Evolutionary conservation across 164 flowering plant genomes (phyloP).

Genomic region (Chimonanthus praecox): DNA sequence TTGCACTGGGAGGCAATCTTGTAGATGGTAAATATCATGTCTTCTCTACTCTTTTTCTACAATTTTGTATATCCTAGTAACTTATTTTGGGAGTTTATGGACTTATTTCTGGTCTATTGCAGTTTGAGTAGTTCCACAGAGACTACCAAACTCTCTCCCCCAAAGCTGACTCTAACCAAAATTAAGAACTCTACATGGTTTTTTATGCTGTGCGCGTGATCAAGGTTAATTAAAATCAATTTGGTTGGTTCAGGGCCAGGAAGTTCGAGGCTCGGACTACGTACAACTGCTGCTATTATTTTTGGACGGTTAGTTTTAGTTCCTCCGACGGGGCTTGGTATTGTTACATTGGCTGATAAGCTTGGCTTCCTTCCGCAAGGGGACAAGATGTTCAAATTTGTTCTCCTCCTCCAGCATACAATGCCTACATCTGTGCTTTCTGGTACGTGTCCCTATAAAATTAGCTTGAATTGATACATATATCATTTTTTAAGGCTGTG

Average conservation of each 20-base stretch:
- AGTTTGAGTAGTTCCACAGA: not conserved
- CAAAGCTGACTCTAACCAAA: not conserved
- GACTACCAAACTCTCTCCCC: not conserved
- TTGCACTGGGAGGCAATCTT: constrained; percentile 96
- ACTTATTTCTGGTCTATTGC: not conserved
- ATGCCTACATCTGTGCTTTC: constrained; percentile 99
- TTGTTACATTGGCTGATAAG: constrained; percentile 81
- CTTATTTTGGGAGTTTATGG: not conserved
- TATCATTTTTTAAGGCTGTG: not conserved
- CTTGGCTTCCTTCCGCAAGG: constrained; percentile 86
- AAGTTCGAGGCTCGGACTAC: constrained; percentile 77
- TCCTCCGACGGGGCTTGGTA: constrained; percentile 86
- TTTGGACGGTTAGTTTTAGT: constrained; percentile 78
- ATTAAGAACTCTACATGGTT: too few relatives aligned
- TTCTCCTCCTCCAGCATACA: constrained; percentile 87
- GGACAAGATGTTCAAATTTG: constrained; percentile 89
- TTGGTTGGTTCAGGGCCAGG: constrained; percentile 62
- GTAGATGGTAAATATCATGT: constrained; percentile 56
- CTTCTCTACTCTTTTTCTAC: not conserved
- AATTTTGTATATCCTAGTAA: not conserved
- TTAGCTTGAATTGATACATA: not conserved
- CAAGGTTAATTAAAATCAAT: too few relatives aligned
- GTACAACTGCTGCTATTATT: constrained; percentile 83
- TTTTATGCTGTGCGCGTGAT: too few relatives aligned
- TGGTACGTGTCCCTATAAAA: constrained; percentile 31